Percentiles rank a stretch among this genome's conserved stretches.
Conservation (phyloP, 306 rosid species). For the Dalbergia cochinchinensis region DNA sequence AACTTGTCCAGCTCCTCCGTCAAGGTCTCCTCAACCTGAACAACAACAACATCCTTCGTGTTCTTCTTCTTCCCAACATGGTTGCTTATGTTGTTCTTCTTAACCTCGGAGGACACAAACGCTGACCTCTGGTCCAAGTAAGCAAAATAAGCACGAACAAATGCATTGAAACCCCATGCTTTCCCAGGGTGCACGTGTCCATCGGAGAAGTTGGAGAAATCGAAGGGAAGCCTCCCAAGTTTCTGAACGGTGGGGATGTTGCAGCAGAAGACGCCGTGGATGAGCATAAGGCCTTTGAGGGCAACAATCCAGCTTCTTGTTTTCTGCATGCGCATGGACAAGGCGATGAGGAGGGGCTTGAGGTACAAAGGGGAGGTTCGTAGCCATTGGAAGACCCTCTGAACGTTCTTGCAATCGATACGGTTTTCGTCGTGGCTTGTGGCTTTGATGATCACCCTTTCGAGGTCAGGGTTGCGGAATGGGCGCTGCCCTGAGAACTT, state of each 20-base stretch:
- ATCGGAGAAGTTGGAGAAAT: conserved; percentile 68
- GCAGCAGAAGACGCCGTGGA: conserved; percentile 76
- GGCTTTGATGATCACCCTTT: conserved; percentile 72
- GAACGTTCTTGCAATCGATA: conserved; percentile 68
- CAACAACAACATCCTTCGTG: background rate
- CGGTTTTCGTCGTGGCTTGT: conserved; percentile 76
- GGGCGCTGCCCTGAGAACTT: conserved; percentile 53
- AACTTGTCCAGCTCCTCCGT: conserved; percentile 65
- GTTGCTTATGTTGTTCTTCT: background rate
- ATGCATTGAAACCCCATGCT: conserved; percentile 55
- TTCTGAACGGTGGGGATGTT: conserved; percentile 54
- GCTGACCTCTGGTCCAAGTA: conserved; percentile 67
- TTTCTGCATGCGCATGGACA: conserved; percentile 67
- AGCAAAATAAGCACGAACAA: conserved; percentile 63
- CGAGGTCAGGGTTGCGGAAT: conserved; percentile 69
- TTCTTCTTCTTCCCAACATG: background rate
- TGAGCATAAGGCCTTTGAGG: conserved; percentile 85
- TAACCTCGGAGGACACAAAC: conserved; percentile 42
- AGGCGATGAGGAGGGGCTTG: conserved; percentile 60
- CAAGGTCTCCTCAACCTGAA: conserved; percentile 47
- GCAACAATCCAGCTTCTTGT: conserved; percentile 82
- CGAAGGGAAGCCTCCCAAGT: conserved; percentile 79
- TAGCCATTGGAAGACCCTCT: conserved; percentile 77
- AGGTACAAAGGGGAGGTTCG: conserved; percentile 67
- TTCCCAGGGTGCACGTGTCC: conserved; percentile 30